Evolutionary conservation across 495 filamentous ascomycete genomes (phyloP).

Genomic region (Xylaria nigripes): DNA sequence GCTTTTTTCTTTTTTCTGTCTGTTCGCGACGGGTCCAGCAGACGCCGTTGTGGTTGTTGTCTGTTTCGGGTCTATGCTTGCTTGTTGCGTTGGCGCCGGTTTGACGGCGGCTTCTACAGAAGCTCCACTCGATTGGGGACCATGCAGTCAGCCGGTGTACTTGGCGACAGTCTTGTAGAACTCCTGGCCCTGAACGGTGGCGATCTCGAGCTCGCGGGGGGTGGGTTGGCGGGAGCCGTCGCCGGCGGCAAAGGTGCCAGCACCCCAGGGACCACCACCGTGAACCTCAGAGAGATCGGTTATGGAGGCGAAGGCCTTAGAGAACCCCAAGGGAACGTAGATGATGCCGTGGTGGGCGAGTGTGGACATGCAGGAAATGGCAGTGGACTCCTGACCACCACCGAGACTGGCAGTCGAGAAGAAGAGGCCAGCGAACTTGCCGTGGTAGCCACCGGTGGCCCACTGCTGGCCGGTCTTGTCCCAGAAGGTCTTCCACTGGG

Average conservation of each 20-base stretch:
- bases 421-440: constrained; percentile 92
- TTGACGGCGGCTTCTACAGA: too few relatives aligned
- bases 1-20: too few relatives aligned
- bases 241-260: constrained; percentile 76
- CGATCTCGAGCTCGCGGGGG: constrained; percentile 65
- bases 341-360: constrained; percentile 89
- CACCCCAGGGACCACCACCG: constrained; percentile 88
- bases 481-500: constrained; percentile 89
- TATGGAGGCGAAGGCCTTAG: constrained; percentile 62
- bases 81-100: too few relatives aligned
- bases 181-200: constrained; percentile 69
- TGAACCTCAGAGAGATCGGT: constrained; percentile 65
- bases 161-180: constrained; percentile 78
- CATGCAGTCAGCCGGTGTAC: constrained; percentile 81
- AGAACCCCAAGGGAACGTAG: constrained; percentile 92
- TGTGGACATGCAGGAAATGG: constrained; percentile 74
- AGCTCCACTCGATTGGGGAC: constrained; percentile 7
- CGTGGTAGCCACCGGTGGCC: constrained; percentile 64
- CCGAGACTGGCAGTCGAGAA: constrained; percentile 72
- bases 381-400: constrained; percentile 91
- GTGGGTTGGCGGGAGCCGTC: constrained; percentile 79
- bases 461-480: constrained; percentile 72
- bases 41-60: neutral
- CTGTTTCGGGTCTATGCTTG: too few relatives aligned
- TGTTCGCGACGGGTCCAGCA: too few relatives aligned